A percentile compares a stretch with the other conserved stretches of the same genome.
These are phyloP conservation scores for Rhizoclosmatium globosum DNA, from an alignment of 192 early-diverging fungal species.

Conservation along the genomic window DNA sequence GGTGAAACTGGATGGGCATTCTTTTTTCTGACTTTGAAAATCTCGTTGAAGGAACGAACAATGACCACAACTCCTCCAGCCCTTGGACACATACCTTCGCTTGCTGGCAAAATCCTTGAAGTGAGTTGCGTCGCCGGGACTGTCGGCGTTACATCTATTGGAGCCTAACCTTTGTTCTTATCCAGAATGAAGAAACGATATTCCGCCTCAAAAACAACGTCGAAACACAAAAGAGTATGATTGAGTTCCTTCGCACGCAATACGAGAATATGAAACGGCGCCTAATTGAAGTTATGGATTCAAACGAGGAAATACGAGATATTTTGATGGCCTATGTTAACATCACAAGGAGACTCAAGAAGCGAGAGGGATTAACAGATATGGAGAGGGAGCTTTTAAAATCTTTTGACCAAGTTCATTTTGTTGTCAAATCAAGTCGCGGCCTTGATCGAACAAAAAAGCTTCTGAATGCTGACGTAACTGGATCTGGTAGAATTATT, in stretches of 20 bases:
- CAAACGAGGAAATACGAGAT: slow-evolving; percentile 17
- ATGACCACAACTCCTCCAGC: neutral
- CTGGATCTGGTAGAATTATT: neutral
- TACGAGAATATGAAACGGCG: neutral
- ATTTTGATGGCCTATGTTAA: slow-evolving; percentile 7
- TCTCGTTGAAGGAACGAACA: neutral
- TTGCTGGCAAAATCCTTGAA: neutral
- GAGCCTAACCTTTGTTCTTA: no score
- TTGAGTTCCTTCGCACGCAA: neutral
- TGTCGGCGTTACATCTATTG: no score
- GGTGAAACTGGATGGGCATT: no score
- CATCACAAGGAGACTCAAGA: neutral
- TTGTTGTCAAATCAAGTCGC: neutral
- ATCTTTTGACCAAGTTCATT: neutral
- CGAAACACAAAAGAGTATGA: neutral
- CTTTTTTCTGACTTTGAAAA: neutral
- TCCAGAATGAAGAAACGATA: neutral
- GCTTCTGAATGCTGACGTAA: neutral
- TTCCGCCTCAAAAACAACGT: neutral
- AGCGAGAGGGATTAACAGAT: neutral
- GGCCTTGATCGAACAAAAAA: neutral
- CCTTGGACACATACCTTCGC: neutral
- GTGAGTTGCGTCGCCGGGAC: no score
- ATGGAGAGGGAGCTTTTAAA: neutral
- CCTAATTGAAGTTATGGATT: neutral